Conservation (phyloP, 305 asterid species). For the Fraxinus ornus region DNA sequence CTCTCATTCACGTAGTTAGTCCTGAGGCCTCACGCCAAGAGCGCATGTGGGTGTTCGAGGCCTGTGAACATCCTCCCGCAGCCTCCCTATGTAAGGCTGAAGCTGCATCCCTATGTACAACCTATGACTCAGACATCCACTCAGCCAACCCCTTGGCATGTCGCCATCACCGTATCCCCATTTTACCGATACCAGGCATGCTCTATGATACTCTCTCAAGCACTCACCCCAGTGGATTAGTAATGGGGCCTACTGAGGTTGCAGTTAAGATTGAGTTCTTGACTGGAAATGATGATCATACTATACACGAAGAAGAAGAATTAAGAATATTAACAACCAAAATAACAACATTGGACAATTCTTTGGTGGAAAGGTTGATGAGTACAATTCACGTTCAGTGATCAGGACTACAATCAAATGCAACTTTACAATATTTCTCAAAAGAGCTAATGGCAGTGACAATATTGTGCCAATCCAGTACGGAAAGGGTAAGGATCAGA, state of each 20-base stretch:
- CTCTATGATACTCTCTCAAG: conserved; percentile 26
- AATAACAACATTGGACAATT: conserved; percentile 21
- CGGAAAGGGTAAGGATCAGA: conserved; percentile 29
- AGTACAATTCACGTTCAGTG: conserved; percentile 33
- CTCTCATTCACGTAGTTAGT: conserved; percentile 47
- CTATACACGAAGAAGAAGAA: conserved; percentile 38
- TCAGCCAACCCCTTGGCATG: conserved; percentile 73
- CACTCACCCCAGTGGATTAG: conserved; percentile 14
- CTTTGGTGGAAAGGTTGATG: conserved; percentile 42
- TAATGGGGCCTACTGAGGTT: conserved; percentile 21
- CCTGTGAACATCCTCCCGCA: conserved; percentile 64
- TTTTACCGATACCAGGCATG: conserved; percentile 41
- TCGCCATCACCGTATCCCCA: conserved; percentile 80
- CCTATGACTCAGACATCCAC: conserved; percentile 70
- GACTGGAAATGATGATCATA: conserved; percentile 33
- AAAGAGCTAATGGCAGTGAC: conserved; percentile 40
- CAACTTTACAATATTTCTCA: conserved; percentile 29
- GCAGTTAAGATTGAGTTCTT: conserved; percentile 33
- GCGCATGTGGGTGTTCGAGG: conserved; percentile 59
- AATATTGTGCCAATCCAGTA: conserved; percentile 50
- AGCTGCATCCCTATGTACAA: conserved; percentile 65
- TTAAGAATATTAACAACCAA: conserved; percentile 31
- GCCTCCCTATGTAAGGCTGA: conserved; percentile 72
- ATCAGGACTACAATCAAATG: conserved; percentile 25
- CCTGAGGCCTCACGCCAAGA: conserved; percentile 47